Conservation (phyloP, 2,329 filamentous ascomycete species). For the Fusarium pseudoanthophilum region DNA sequence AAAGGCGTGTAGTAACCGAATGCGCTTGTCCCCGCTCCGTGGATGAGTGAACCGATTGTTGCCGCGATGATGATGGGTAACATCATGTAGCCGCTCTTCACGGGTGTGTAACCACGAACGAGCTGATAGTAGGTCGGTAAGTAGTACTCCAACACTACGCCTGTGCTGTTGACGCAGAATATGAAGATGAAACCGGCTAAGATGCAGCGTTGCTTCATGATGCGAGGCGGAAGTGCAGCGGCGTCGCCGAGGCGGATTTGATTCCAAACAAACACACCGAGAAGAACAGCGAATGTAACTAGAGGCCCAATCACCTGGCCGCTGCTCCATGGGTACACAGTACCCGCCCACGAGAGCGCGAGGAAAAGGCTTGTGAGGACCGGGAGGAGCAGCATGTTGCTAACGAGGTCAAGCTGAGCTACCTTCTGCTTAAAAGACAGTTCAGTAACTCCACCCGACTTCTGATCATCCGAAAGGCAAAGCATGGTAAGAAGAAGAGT, state of each 20-base stretch:
- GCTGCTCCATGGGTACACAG: conserved; percentile 42
- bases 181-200: conserved; percentile 47
- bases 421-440: background rate
- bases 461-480: conserved; percentile 1
- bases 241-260: conserved; percentile 4
- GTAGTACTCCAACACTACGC: conserved; percentile 48
- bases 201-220: conserved; percentile 54
- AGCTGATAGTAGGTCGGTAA: conserved; percentile 56
- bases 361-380: conserved; percentile 58
- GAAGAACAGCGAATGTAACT: background rate
- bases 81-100: conserved; percentile 44
- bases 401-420: conserved; percentile 32
- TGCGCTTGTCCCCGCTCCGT: conserved; percentile 15
- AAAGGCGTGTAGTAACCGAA: conserved; percentile 26
- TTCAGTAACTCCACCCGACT: accelerated
- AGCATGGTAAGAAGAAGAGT: conserved; percentile 8
- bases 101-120: conserved; percentile 52
- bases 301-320: conserved; percentile 47
- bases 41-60: conserved; percentile 13
- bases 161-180: conserved; percentile 51
- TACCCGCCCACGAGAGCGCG: conserved; percentile 59
- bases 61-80: conserved; percentile 29
- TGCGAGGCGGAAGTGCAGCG: conserved; percentile 55
- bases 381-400: conserved; percentile 42
- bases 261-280: background rate